phyloP scores from a whole-genome alignment of 1,139 yeast genomes.

The Protomyces macrosporus region DNA sequence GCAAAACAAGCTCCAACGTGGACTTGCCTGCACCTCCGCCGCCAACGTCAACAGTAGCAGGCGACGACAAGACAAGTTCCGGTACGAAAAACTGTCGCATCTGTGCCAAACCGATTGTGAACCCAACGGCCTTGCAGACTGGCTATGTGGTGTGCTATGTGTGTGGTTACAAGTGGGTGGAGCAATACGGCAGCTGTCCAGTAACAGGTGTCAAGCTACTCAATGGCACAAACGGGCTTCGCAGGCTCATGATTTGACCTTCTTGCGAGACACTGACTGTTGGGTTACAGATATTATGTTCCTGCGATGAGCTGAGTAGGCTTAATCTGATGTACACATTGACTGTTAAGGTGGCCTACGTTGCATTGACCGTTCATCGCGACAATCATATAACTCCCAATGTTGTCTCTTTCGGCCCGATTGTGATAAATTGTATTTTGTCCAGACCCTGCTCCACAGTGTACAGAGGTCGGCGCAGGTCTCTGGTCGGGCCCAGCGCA shows the following conservation, averaged over 20 bases:
- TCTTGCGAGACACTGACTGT: no score
- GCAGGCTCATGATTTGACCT: constrained; percentile 11
- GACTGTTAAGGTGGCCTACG: no score
- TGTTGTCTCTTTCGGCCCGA: no score
- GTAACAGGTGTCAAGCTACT: constrained; percentile 67
- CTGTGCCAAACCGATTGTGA: constrained; percentile 60
- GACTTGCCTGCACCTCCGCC: constrained; percentile 22
- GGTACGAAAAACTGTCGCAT: constrained; percentile 54
- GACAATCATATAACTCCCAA: no score
- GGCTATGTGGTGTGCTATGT: constrained; percentile 88
- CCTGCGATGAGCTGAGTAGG: no score
- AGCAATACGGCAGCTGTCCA: constrained; percentile 74
- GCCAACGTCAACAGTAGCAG: not conserved
- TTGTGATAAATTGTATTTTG: no score
- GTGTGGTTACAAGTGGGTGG: constrained; percentile 67
- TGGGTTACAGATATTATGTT: not conserved
- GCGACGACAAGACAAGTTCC: not conserved
- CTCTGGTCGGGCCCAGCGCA: no score
- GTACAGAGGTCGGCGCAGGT: no score
- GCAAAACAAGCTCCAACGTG: constrained; percentile 40
- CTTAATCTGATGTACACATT: no score
- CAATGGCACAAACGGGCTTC: constrained; percentile 39
- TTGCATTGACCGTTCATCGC: no score
- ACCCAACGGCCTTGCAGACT: constrained; percentile 85
- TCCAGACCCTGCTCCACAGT: no score